Base-by-base conservation (phyloP, 2,329 filamentous ascomycete species). In the Fusarium palustre region DNA sequence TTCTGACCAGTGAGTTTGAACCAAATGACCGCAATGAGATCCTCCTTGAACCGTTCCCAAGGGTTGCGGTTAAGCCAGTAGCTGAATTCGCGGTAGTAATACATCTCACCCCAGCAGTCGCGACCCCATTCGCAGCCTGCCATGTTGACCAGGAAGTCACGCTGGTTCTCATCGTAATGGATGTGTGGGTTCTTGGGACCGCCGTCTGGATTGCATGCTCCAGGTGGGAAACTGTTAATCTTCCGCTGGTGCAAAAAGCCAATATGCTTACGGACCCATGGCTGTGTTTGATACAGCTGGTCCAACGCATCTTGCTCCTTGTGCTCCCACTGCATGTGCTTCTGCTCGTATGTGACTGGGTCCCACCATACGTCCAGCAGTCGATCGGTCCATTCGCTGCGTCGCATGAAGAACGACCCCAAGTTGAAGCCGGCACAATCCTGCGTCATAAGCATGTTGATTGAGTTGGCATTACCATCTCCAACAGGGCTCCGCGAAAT, bases 281-380 rank as follows among this genome's bases (percentile, higher is more conserved):
- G 93, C 78, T 98, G 95, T 57, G 91, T 91, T 59, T 86, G 87
- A 82, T 99, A 99, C 67, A 99, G 85, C 81, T 97, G 92, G 81
- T 97, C 94, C 42, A 99, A 83, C 3, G 94, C 93, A 77, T 98
- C 94, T 81, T 99, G 96, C 79, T 99, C 96, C 79, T 98, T 98
- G 84, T 99, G 96, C 76, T 96, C 94, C 96, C 96, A 99, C 67
- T 96, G 88, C 94, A 97, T 97, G 79, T 99, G 96, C 78, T 94
- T 97, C 81, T 99, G 96, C 81, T 99, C 96, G 79, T 99, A 99
- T 59, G 91, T 89, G 31, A 98, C 94, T 0, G 96, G 96, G 76
- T 99, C 96, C 96, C 96, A 99, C 96, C 96, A 99, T 54, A 97
- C 87, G 76, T 99, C 96, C 36, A 99, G 87, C 20, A 99, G 83